Conservation (phyloP, 257 asterid genomes). For the Nicotiana obtusifolia region DNA sequence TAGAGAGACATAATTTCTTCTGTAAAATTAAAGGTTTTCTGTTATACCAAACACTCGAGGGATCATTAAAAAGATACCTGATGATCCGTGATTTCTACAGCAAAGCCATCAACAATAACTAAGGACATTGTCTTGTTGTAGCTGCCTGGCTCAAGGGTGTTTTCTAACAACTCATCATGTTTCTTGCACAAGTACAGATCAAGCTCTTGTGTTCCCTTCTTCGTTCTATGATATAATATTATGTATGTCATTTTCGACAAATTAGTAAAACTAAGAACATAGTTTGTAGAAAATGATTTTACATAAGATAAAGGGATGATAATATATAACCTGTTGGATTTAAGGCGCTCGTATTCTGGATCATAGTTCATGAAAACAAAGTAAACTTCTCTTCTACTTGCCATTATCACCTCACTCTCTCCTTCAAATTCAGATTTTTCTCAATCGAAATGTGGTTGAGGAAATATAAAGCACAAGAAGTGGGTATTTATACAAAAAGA, state of each 20-base stretch:
- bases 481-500: not conserved
- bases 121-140: constrained; percentile 66
- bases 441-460: not conserved
- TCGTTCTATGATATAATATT: constrained; percentile 27
- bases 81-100: constrained; percentile 57
- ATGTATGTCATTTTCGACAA: not conserved
- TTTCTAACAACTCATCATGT: constrained; percentile 64
- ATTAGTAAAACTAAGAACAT: not conserved
- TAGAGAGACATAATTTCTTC: not conserved
- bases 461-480: not conserved
- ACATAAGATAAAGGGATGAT: not conserved
- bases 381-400: constrained; percentile 34
- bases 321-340: constrained; percentile 43
- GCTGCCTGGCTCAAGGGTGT: constrained; percentile 48
- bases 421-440: not conserved
- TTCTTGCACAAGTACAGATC: constrained; percentile 68
- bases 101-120: constrained; percentile 77
- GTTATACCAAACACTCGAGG: too few relatives aligned
- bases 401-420: not conserved
- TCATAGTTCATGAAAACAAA: constrained; percentile 86
- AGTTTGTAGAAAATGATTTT: too few relatives aligned
- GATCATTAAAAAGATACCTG: constrained; percentile 36
- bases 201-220: constrained; percentile 53
- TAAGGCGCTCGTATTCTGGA: constrained; percentile 75
- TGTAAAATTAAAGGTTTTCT: too few relatives aligned